Evolutionary conservation across 108 stramenopile species (phyloP), one percentile per base, ranked within the genome.

Genomic region (Cyclotella distinguenda): DNA sequence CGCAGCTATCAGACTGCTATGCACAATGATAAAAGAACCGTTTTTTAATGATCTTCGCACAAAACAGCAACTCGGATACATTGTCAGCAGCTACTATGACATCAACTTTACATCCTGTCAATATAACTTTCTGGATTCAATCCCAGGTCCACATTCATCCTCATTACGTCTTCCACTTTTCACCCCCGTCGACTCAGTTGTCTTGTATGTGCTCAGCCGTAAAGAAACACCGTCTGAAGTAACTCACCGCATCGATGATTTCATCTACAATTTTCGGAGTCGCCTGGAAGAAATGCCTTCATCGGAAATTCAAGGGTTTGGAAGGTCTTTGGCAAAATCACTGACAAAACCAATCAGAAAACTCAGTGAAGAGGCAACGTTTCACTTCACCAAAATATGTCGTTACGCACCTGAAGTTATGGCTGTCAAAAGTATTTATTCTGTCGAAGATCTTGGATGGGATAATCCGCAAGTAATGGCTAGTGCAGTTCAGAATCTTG

Each of bases 1-100:
- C 34, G 84, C 89, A 16, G 51, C 85, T 3, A 83, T 94, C 54
- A 80, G 89, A 33, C 62, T 91, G 52, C 59, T 94, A 34, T 77
- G 83, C 60, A 82, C 84, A 45, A 91, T 94, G 50, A 61, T 94
- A 22, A 65, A 86, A n/a, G 93, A 94, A 61, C 93, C 93, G 0
- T 77, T 85, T 8, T 94, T 94, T 68, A 73, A 94, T 49, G 78
- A 87, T 33, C 69, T 94, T 1, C 64, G 93, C 18, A 94, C 93
- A n/a, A 87, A 94, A 58, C 87, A 89, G 65, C 76, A 84, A 31
- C 77, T 89, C 7, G 87, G 91, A 5, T 93, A 93, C 49, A 76
- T 94, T 66, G 89, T 94, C 13, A 68, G 73, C 58, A 74, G 75
- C 6, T 88, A 84, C 44, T 89, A 88, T 57, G 90, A 91, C 45